Percentiles rank a stretch among this genome's conserved stretches.
Conservation (phyloP, 805 yeast genomes). For the Saturnispora serradocipensis region DNA sequence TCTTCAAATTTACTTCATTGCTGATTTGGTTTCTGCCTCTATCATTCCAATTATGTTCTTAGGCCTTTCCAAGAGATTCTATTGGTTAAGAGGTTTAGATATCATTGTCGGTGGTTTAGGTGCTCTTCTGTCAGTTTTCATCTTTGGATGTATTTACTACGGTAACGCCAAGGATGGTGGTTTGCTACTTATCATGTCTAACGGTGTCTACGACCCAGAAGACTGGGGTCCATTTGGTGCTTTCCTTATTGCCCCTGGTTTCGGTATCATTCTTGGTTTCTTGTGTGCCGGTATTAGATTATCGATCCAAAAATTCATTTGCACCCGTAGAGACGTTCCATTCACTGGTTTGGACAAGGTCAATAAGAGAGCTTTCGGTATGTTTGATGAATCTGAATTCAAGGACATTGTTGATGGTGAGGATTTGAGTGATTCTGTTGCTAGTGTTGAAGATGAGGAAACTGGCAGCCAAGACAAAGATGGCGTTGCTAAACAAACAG, state of each 20-base stretch:
- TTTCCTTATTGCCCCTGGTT: constrained; percentile 82
- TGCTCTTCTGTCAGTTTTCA: constrained; percentile 68
- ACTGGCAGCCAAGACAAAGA: not conserved
- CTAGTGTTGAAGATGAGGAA: constrained; percentile 10
- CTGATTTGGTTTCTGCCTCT: constrained; percentile 81
- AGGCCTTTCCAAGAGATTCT: constrained; percentile 60
- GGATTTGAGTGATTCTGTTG: constrained; percentile 2
- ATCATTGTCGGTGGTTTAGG: constrained; percentile 78
- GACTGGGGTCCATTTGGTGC: constrained; percentile 97
- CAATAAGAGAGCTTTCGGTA: constrained; percentile 12
- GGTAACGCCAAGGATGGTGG: constrained; percentile 70
- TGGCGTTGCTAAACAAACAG: constrained; percentile 1
- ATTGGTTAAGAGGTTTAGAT: constrained; percentile 71
- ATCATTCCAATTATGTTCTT: constrained; percentile 77
- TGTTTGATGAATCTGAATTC: constrained; percentile 9
- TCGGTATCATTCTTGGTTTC: constrained; percentile 56
- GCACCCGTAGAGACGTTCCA: constrained; percentile 29
- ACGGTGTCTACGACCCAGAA: constrained; percentile 63
- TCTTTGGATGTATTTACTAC: constrained; percentile 78
- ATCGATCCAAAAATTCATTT: constrained; percentile 22
- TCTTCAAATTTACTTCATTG: constrained; percentile 79
- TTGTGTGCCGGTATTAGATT: constrained; percentile 43
- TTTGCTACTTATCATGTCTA: constrained; percentile 61
- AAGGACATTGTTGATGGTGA: constrained; percentile 11
- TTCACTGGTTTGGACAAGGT: constrained; percentile 40